These are phyloP conservation scores for Phytophthora niederhauseri DNA, from an alignment of 352 stramenopile species.

Conservation along the genomic window DNA sequence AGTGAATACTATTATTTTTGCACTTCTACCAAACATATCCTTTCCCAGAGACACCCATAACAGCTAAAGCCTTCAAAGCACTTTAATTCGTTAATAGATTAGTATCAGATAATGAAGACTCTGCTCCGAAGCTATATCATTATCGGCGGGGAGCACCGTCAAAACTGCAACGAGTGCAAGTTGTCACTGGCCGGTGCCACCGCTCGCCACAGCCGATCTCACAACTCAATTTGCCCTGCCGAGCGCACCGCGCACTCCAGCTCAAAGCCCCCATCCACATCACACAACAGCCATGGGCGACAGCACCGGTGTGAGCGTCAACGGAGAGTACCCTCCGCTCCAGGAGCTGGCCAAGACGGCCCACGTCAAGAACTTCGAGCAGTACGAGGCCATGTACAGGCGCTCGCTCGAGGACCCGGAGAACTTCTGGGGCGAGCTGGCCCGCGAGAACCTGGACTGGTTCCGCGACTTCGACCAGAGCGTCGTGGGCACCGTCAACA, in stretches of 20 bases:
- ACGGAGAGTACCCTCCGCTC: constrained; percentile 30
- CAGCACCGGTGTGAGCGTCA: constrained; percentile 36
- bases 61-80: not conserved
- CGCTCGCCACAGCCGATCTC: not conserved
- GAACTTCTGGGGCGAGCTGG: constrained; percentile 93
- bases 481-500: constrained; percentile 84
- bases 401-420: constrained; percentile 87
- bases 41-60: not conserved
- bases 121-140: not conserved
- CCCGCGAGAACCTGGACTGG: constrained; percentile 92
- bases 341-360: constrained; percentile 55
- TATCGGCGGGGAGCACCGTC: not conserved
- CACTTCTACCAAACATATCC: not conserved
- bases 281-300: constrained; percentile 25
- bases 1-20: not conserved
- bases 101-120: not conserved
- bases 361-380: constrained; percentile 70
- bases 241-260: constrained; percentile 9
- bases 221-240: constrained; percentile 28
- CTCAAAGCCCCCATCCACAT: not conserved
- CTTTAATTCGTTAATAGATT: not conserved
- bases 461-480: constrained; percentile 93
- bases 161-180: constrained; percentile 11
- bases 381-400: constrained; percentile 90
- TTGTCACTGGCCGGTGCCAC: not conserved